Evolutionary conservation across 176 grass and related monocot species (phyloP), one percentile per base, ranked within the genome.

Genomic region (Avena insularis): DNA sequence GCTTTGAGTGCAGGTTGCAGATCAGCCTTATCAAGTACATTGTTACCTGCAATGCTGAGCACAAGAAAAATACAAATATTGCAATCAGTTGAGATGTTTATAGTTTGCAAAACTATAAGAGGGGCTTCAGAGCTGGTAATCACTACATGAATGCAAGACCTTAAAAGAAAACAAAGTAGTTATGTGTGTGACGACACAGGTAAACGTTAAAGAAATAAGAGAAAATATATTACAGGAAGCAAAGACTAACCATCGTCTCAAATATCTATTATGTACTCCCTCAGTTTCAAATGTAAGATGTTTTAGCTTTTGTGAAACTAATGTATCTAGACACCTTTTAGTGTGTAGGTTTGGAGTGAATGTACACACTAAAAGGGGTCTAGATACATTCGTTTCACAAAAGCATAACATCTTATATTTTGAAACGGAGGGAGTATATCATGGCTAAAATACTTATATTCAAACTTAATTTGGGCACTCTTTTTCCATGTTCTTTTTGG

Each of bases 1-100:
- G 93, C 96, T 93, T 95, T 92, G 81, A 98, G 81, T 36, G 93
- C 96, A 79, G 95, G 91, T 60, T 93, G 80, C 78, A 98, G 84
- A 89, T 95, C 88, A 79, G 88, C 71, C 86, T 95, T 98, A 33
- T 92, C 91, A 50, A 98, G 79, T 20, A 89, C 88, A 86, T 82
- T 92, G 84, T 95, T 95, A 55, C 96, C 96, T 13, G 91, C 79
- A 88, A 98, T 95, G 91, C 96, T 98, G 90, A 89, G 12, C 38
- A 85, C 54, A 83, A 54, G 43, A 17, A 79, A 87, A 63, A 85
- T 3, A 35, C 31, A 90, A 86, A 50, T 59, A 54, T 70, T 71
- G 43, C 2, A 33, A 57, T 48, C 77, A 78, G 4, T 35, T 40
- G 27, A 46, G 20, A 36, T 47, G 51, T 27, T 5, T 19, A 27